These are phyloP conservation scores for Chrysosporium queenslandicum DNA, from an alignment of 2,329 filamentous ascomycete genomes.

Conservation along the genomic window DNA sequence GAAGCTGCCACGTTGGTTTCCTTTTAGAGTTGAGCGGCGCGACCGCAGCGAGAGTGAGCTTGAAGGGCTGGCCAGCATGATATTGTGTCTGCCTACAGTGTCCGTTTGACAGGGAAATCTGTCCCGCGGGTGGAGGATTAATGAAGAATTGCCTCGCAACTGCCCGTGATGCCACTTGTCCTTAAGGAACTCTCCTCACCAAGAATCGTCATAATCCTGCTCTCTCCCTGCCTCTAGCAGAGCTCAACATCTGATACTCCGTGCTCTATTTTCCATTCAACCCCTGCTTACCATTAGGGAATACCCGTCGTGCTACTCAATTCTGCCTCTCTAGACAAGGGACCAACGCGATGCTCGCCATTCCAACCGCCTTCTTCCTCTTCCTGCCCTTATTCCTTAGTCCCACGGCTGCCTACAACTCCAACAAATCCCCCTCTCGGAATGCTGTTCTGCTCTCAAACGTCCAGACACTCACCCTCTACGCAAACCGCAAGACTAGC, in stretches of 20 bases:
- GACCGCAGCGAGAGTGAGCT: no score
- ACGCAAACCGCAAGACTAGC: constrained; percentile 56
- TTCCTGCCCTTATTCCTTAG: constrained; percentile 16
- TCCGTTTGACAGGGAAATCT: no score
- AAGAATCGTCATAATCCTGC: no score
- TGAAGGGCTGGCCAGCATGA: no score
- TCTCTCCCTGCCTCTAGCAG: no score
- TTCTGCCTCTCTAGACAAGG: not conserved
- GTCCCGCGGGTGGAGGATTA: no score
- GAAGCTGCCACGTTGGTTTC: not conserved
- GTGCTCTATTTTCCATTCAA: no score
- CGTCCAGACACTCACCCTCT: constrained; percentile 70
- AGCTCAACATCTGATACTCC: no score
- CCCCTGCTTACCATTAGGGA: no score
- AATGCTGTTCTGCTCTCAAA: constrained; percentile 35
- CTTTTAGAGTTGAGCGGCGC: no score
- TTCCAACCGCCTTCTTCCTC: constrained; percentile 1
- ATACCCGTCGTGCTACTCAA: no score
- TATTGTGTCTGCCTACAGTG: not conserved
- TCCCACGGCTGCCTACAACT: constrained; percentile 14
- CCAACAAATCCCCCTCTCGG: constrained; percentile 24
- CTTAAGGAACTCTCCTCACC: not conserved
- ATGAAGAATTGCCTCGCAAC: not conserved
- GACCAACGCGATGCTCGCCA: constrained; percentile 2
- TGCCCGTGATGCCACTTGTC: constrained; percentile 4